phyloP scores from a whole-genome alignment of 495 filamentous ascomycete genomes.

The Podospora bellae-mahoneyi region DNA sequence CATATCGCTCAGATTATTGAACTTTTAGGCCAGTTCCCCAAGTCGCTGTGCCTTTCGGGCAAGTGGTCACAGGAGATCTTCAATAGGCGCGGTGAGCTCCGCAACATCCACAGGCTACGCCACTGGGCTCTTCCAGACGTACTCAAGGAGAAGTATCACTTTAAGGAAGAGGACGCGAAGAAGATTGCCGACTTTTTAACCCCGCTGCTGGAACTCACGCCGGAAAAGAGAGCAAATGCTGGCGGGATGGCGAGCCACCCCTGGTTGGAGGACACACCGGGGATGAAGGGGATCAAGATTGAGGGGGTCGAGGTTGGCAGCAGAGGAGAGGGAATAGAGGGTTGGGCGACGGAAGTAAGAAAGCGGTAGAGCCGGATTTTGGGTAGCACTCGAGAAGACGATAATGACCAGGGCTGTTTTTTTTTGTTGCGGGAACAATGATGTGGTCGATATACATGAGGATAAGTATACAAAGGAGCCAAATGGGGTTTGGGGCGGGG shows the following conservation, averaged over 20 bases:
- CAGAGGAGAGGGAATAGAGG: conserved; percentile 90
- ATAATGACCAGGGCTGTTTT: neutral
- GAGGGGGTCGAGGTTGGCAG: conserved; percentile 70
- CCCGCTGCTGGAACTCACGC: conserved; percentile 88
- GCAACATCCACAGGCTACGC: conserved; percentile 94
- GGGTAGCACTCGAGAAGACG: neutral
- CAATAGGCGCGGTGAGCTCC: conserved; percentile 93
- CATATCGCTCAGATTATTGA: conserved; percentile 99
- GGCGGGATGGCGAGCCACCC: conserved; percentile 85
- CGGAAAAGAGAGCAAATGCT: conserved; percentile 86
- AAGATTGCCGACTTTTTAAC: conserved; percentile 80
- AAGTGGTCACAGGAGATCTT: conserved; percentile 99
- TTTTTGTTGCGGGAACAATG: neutral
- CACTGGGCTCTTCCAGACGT: conserved; percentile 97
- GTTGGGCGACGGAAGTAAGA: conserved; percentile 89
- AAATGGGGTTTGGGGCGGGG: too few species aligned
- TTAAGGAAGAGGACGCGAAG: conserved; percentile 69
- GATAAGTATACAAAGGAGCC: neutral
- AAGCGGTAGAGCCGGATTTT: conserved; percentile 54
- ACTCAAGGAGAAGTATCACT: conserved; percentile 95
- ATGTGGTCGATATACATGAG: neutral
- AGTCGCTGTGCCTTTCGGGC: conserved; percentile 80
- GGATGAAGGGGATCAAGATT: conserved; percentile 78
- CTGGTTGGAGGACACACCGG: conserved; percentile 77
- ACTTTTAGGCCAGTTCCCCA: conserved; percentile 89